These are phyloP conservation scores for Acanthamoeba healyi DNA, from an alignment of 208 protist species.

Conservation along the genomic window DNA sequence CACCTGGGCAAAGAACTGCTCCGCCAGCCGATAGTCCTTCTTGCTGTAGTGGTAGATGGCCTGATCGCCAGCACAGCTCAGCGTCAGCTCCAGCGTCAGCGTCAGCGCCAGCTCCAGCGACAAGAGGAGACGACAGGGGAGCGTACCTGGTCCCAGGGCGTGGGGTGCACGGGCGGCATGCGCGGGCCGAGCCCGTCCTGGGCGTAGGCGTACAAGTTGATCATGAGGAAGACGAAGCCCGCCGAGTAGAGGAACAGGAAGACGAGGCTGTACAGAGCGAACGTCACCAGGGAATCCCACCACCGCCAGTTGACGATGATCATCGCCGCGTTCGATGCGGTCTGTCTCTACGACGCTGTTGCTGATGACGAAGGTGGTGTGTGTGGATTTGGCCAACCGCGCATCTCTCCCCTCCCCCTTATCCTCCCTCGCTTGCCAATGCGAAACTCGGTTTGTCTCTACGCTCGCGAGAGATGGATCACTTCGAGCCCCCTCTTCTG, in stretches of 20 bases:
- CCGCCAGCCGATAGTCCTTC: slow-evolving; percentile 40
- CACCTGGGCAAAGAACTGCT: slow-evolving; percentile 72
- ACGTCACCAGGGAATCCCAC: background rate
- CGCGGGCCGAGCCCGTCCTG: background rate
- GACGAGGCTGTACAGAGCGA: slow-evolving; percentile 24
- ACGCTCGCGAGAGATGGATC: no score
- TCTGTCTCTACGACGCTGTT: no score
- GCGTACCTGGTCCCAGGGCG: slow-evolving; percentile 36
- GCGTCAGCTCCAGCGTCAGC: background rate
- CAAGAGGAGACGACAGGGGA: background rate
- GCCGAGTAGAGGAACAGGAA: slow-evolving; percentile 45
- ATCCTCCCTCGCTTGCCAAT: no score
- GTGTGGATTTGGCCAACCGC: background rate
- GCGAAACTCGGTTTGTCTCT: no score
- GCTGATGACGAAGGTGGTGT: no score
- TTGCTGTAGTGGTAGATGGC: slow-evolving; percentile 39
- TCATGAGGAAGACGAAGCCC: slow-evolving; percentile 41
- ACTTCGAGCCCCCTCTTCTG: no score
- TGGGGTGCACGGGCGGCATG: slow-evolving; percentile 18
- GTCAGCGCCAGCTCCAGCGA: no score
- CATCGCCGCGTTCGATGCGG: background rate
- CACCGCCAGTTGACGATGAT: slow-evolving; percentile 22
- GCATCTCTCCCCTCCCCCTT: background rate
- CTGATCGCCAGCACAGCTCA: background rate
- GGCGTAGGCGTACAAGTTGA: slow-evolving; percentile 58